These are phyloP conservation scores for Stachybotrys elegans DNA, from an alignment of 2,329 filamentous ascomycete genomes.

Conservation along the genomic window DNA sequence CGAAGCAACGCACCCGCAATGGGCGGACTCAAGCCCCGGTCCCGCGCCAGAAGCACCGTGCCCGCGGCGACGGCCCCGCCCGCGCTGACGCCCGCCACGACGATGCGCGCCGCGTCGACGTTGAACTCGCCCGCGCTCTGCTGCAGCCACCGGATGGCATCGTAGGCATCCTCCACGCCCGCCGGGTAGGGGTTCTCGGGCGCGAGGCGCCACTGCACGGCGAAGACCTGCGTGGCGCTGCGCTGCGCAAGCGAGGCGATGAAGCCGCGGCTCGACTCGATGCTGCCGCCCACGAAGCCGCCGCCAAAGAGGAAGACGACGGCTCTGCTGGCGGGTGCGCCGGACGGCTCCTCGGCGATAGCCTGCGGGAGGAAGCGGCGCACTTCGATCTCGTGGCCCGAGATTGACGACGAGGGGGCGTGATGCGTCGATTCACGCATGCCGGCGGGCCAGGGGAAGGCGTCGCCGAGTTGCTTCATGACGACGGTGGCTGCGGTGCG, in stretches of 20 bases:
- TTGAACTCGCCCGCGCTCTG: background rate
- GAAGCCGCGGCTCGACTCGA: background rate
- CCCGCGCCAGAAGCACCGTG: background rate
- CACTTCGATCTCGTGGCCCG: background rate
- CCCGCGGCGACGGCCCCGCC: background rate
- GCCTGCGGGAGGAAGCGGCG: background rate
- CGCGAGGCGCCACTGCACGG: background rate
- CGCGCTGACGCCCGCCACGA: background rate
- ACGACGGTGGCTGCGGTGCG: too few species aligned
- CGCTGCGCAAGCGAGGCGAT: background rate
- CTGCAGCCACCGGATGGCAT: background rate
- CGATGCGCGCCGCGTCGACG: background rate
- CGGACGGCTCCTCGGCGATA: background rate
- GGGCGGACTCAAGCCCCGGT: background rate
- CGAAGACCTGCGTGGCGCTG: constrained; percentile 2
- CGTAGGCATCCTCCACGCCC: background rate
- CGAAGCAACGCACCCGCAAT: background rate
- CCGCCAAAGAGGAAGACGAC: background rate
- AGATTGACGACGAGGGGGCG: background rate
- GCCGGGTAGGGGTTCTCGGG: background rate
- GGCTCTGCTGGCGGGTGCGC: background rate
- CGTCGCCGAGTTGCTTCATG: too few species aligned
- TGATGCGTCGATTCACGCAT: background rate
- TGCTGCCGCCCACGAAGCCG: background rate
- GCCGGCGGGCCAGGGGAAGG: background rate